Evolutionary conservation across 768 basidiomycete species (phyloP).

Genomic region (Boletus vinaceobasis): DNA sequence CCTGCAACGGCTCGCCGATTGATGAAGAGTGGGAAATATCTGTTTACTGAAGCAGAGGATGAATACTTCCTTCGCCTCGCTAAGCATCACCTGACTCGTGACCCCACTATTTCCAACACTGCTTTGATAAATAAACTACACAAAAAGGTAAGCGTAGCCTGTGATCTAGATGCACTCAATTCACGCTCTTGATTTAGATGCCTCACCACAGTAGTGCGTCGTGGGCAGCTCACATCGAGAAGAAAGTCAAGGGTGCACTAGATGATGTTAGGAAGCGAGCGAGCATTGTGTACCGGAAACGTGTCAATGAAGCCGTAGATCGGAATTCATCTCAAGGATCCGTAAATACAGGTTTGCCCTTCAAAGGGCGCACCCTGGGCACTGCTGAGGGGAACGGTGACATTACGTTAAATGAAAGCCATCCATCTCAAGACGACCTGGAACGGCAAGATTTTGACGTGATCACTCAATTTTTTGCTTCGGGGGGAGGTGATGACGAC

Average conservation of each 20-base stretch:
- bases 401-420: background rate
- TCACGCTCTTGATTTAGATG: conserved; percentile 42
- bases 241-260: conserved; percentile 35
- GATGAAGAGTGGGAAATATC: conserved; percentile 32
- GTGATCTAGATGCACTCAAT: background rate
- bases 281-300: conserved; percentile 50
- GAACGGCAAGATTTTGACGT: conserved; percentile 45
- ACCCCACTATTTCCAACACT: conserved; percentile 41
- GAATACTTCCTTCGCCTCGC: conserved; percentile 47
- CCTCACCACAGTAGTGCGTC: conserved; percentile 53
- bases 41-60: conserved; percentile 50
- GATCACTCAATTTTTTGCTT: conserved; percentile 55
- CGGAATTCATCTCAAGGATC: background rate
- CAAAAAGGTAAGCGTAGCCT: conserved; percentile 40
- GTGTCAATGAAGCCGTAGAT: background rate
- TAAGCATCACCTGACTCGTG: conserved; percentile 43
- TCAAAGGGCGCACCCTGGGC: background rate
- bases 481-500: conserved; percentile 45
- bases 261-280: conserved; percentile 50
- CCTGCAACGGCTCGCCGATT: conserved; percentile 29
- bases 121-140: conserved; percentile 39
- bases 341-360: background rate
- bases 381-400: background rate
- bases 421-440: conserved; percentile 7
- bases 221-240: conserved; percentile 44